Evolutionary conservation across 2,329 filamentous ascomycete genomes (phyloP).

Genomic region (Fusarium annulatum): DNA sequence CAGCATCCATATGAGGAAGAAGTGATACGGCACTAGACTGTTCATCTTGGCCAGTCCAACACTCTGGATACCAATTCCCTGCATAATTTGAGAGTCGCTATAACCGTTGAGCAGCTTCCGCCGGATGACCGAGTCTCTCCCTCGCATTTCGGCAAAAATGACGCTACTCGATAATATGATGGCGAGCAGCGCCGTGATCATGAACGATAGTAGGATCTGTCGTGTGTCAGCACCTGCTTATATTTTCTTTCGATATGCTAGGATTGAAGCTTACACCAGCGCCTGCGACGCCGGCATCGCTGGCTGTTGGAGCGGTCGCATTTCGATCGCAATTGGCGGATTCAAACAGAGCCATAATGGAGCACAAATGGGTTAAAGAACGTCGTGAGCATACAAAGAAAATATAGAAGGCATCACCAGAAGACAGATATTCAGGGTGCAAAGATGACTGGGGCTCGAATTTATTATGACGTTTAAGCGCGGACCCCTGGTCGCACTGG

Average conservation of each 20-base stretch:
- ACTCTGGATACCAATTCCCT: conserved; percentile 74
- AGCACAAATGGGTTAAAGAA: not conserved
- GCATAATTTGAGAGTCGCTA: conserved; percentile 75
- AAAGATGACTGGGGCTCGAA: conserved; percentile 25
- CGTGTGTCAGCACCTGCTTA: conserved; percentile 8
- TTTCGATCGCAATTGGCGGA: conserved; percentile 72
- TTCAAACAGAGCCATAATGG: conserved; percentile 67
- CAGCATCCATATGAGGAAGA: conserved; percentile 78
- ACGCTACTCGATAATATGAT: conserved; percentile 66
- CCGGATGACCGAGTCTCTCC: conserved; percentile 62
- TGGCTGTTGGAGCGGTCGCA: conserved; percentile 49
- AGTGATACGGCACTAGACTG: conserved; percentile 73
- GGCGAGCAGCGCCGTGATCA: conserved; percentile 70
- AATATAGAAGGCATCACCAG: conserved; percentile 24
- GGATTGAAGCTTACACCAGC: conserved; percentile 60
- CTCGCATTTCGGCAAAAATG: conserved; percentile 64
- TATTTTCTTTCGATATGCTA: not conserved
- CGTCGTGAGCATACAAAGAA: conserved; percentile 3
- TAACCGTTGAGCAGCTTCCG: conserved; percentile 74
- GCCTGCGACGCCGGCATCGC: conserved; percentile 68
- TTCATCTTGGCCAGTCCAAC: conserved; percentile 70
- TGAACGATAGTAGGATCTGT: conserved; percentile 68
- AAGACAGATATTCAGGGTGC: conserved; percentile 16
- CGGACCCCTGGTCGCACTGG: conserved; percentile 39
- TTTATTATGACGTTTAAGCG: conserved; percentile 46